Conservation (phyloP, 2,329 filamentous ascomycete genomes). For the Fusarium sp. region DNA sequence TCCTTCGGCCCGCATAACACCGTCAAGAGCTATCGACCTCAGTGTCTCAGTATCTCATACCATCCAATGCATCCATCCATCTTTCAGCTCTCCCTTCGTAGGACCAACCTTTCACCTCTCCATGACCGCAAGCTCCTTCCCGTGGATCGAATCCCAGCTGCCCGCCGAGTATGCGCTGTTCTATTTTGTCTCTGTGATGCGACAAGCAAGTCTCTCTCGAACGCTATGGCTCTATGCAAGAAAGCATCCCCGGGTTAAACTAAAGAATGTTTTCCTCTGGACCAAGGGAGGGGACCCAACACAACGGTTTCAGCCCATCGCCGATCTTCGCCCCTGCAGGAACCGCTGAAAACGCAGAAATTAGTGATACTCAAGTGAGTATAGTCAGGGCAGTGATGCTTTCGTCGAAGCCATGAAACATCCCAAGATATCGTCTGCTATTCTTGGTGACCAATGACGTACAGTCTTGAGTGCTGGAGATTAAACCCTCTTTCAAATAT, state of each 20-base stretch:
- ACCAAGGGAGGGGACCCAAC: background rate
- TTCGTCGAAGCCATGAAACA: slow-evolving; percentile 19
- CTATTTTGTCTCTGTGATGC: background rate
- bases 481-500: slow-evolving; percentile 18
- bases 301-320: slow-evolving; percentile 3
- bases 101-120: slow-evolving; percentile 10
- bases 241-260: slow-evolving; percentile 7
- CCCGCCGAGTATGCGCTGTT: background rate
- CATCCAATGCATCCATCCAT: background rate
- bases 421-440: slow-evolving; percentile 8
- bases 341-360: slow-evolving; percentile 12
- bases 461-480: slow-evolving; percentile 2
- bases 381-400: slow-evolving; percentile 11
- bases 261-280: slow-evolving; percentile 22
- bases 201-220: background rate
- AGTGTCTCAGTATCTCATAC: slow-evolving; percentile 24
- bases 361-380: slow-evolving; percentile 25
- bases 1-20: slow-evolving; percentile 22
- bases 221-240: background rate
- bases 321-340: background rate
- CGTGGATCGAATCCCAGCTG: slow-evolving; percentile 1
- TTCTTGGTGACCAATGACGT: slow-evolving; percentile 29
- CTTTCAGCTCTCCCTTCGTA: slow-evolving; percentile 36
- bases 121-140: slow-evolving; percentile 15
- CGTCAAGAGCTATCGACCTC: background rate